Evolutionary conservation across 345 rosid genomes (phyloP).

Genomic region (Noccaea bulbosa): DNA sequence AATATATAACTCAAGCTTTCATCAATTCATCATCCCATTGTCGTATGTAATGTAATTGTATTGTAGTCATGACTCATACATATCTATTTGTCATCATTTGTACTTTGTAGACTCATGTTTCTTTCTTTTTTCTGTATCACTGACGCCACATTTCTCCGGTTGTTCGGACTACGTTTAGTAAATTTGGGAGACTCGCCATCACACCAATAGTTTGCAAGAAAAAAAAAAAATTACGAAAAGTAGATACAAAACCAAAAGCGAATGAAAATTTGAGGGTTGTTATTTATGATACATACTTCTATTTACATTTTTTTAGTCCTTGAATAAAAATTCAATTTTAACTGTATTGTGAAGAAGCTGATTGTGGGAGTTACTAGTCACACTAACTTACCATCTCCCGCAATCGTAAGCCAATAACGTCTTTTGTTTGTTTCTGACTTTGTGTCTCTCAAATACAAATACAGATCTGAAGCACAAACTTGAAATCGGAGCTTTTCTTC

Average conservation of each 20-base stretch:
- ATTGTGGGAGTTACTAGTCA: conserved; percentile 11
- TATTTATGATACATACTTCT: not conserved
- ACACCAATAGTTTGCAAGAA: not conserved
- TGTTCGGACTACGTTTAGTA: too few relatives aligned
- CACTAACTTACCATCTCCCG: conserved; percentile 32
- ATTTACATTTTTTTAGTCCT: not conserved
- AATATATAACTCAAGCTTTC: not conserved
- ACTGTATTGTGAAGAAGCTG: not conserved
- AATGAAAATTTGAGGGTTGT: not conserved
- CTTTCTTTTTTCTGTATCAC: not conserved
- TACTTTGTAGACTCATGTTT: not conserved
- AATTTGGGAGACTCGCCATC: not conserved
- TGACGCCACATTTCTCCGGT: not conserved
- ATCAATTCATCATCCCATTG: not conserved
- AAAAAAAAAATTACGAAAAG: not conserved
- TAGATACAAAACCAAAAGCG: not conserved
- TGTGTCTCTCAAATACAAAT: conserved; percentile 20
- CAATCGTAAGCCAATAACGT: conserved; percentile 37
- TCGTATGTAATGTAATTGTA: conserved; percentile 11
- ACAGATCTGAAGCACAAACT: conserved; percentile 34
- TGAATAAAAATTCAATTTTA: not conserved
- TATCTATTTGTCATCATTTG: not conserved
- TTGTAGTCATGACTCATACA: not conserved
- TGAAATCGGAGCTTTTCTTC: conserved; percentile 30
- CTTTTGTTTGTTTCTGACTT: conserved; percentile 30